phyloP scores from a whole-genome alignment of 1,284 basidiomycete genomes.

The Ustilago shanxiensis region DNA sequence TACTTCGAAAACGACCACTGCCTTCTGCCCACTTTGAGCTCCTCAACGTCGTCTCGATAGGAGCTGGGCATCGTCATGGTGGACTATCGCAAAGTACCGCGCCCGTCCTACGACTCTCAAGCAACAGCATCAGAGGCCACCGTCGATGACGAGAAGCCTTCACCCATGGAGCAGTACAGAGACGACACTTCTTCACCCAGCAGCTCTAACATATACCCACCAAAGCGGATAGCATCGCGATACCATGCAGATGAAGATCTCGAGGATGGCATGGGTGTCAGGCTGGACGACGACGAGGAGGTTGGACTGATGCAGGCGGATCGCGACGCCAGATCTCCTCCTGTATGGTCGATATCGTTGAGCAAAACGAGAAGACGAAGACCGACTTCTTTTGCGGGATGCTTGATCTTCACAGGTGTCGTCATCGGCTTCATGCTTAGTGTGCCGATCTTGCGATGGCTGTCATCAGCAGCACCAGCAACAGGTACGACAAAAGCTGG shows the following conservation, averaged over 20 bases:
- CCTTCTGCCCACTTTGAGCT: neutral
- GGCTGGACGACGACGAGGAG: conserved; percentile 54
- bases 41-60: neutral
- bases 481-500: neutral
- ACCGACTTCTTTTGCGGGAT: conserved; percentile 17
- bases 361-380: conserved; percentile 1
- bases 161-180: conserved; percentile 19
- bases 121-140: conserved; percentile 52
- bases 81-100: conserved; percentile 6
- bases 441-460: conserved; percentile 49
- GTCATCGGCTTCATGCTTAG: conserved; percentile 38
- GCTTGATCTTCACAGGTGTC: conserved; percentile 42
- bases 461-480: conserved; percentile 23
- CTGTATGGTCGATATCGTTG: neutral
- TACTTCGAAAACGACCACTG: neutral
- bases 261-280: conserved; percentile 12
- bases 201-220: conserved; percentile 7
- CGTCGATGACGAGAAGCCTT: conserved; percentile 31
- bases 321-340: conserved; percentile 14
- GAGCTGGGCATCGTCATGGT: conserved; percentile 5
- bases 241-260: conserved; percentile 16
- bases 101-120: conserved; percentile 49
- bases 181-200: conserved; percentile 14
- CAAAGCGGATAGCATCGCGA: conserved; percentile 5
- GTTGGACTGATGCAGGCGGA: conserved; percentile 58